Percentiles rank a stretch among this genome's conserved stretches.
These are phyloP conservation scores for Alternaria novae-zelandiae DNA, from an alignment of 2,329 filamentous ascomycete genomes.

Conservation along the genomic window DNA sequence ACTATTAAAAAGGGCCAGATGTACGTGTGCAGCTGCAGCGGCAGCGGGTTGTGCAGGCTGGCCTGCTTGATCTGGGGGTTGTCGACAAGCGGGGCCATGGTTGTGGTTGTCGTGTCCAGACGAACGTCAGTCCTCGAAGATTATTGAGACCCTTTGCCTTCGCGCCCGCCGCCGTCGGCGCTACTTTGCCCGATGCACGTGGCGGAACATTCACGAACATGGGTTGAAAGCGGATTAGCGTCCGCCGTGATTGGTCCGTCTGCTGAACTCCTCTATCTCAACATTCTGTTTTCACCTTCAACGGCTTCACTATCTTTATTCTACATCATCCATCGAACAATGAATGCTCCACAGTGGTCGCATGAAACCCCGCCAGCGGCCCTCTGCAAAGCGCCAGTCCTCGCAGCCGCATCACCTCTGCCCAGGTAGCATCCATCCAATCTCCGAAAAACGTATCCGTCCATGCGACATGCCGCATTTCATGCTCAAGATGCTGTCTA, in stretches of 20 bases:
- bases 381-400: neutral
- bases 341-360: neutral
- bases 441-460: slow-evolving; percentile 25
- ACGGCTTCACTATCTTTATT: neutral
- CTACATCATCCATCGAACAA: neutral
- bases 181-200: slow-evolving; percentile 12
- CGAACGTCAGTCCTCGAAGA: slow-evolving; percentile 17
- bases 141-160: slow-evolving; percentile 21
- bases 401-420: neutral
- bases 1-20: slow-evolving; percentile 90
- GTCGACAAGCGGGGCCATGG: slow-evolving; percentile 75
- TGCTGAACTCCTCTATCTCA: neutral
- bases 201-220: slow-evolving; percentile 12
- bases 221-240: slow-evolving; percentile 4
- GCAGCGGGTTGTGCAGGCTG: slow-evolving; percentile 85
- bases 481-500: slow-evolving; percentile 12
- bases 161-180: slow-evolving; percentile 11
- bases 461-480: slow-evolving; percentile 30
- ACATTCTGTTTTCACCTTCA: neutral
- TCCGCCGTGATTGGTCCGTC: slow-evolving; percentile 14
- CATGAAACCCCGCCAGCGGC: neutral
- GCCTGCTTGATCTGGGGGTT: slow-evolving; percentile 87
- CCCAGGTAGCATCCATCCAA: slow-evolving; percentile 11
- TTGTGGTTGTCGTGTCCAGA: slow-evolving; percentile 27
- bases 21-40: slow-evolving; percentile 82